Conservation (phyloP, 2,329 filamentous ascomycete genomes). For the Colletotrichum lini region DNA sequence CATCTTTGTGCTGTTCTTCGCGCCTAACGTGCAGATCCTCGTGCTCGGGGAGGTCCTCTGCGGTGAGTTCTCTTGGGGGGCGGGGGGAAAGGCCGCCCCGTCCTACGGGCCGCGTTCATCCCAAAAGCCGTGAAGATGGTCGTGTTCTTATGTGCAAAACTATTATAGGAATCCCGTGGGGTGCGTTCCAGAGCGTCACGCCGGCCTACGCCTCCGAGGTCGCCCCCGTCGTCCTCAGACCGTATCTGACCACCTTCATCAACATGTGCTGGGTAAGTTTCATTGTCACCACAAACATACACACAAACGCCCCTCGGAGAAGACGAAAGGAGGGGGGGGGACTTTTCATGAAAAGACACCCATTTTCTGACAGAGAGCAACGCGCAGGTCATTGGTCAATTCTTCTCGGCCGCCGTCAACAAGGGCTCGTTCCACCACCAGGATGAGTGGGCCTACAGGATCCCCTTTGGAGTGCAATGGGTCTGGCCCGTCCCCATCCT, state of each 20-base stretch:
- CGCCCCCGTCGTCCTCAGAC: conserved; percentile 62
- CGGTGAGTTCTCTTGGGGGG: conserved; percentile 42
- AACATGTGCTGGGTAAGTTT: conserved; percentile 66
- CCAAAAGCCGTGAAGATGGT: neutral
- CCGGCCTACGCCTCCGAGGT: conserved; percentile 69
- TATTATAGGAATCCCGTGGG: conserved; percentile 64
- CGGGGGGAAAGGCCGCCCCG: too few relatives aligned
- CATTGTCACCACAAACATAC: neutral
- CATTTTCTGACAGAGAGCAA: neutral
- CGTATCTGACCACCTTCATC: conserved; percentile 68
- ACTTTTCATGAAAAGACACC: too few relatives aligned
- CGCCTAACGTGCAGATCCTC: conserved; percentile 60
- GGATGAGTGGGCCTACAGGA: conserved; percentile 64
- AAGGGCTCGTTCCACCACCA: conserved; percentile 55
- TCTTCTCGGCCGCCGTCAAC: conserved; percentile 64
- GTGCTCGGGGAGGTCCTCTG: conserved; percentile 65
- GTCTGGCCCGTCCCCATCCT: conserved; percentile 65
- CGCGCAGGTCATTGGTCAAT: conserved; percentile 62
- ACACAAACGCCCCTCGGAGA: neutral
- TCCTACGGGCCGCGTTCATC: neutral
- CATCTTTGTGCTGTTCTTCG: conserved; percentile 69
- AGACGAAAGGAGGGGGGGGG: too few relatives aligned
- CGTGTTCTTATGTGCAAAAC: conserved; percentile 42
- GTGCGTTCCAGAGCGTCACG: conserved; percentile 66
- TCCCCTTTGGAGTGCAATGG: conserved; percentile 68